A percentile compares a stretch with the other conserved stretches of the same genome.
Evolutionary conservation across 495 filamentous ascomycete genomes (phyloP).

Genomic region (Chaetomium tenue): DNA sequence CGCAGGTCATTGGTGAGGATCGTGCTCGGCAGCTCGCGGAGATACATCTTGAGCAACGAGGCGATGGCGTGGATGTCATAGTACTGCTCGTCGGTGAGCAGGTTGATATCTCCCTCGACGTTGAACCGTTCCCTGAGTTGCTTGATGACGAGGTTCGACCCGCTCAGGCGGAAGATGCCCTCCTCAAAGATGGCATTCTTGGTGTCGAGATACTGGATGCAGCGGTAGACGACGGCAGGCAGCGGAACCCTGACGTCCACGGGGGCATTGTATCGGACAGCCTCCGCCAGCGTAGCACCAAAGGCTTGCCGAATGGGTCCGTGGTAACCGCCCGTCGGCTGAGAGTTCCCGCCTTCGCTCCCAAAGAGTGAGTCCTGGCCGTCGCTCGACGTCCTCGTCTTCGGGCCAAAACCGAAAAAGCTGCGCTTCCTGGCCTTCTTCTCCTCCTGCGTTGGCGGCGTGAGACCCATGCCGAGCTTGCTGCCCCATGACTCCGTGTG

Average conservation of each 20-base stretch:
- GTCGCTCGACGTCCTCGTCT: slow-evolving; percentile 49
- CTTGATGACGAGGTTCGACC: slow-evolving; percentile 92
- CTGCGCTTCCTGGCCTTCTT: slow-evolving; percentile 83
- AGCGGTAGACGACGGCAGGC: slow-evolving; percentile 95
- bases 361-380: slow-evolving; percentile 50
- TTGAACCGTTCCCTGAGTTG: slow-evolving; percentile 89
- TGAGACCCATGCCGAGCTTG: slow-evolving; percentile 50
- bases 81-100: slow-evolving; percentile 77
- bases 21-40: slow-evolving; percentile 85
- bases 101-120: slow-evolving; percentile 86
- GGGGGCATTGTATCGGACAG: slow-evolving; percentile 75
- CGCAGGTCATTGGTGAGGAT: slow-evolving; percentile 90
- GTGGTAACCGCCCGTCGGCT: slow-evolving; percentile 45
- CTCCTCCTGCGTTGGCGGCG: slow-evolving; percentile 61
- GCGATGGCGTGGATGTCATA: slow-evolving; percentile 97
- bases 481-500: slow-evolving; percentile 86
- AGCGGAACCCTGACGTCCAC: slow-evolving; percentile 67
- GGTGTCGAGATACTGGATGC: slow-evolving; percentile 85
- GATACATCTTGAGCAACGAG: slow-evolving; percentile 88
- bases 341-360: slow-evolving; percentile 32
- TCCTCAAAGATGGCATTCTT: slow-evolving; percentile 84
- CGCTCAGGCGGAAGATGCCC: slow-evolving; percentile 93
- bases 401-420: slow-evolving; percentile 84
- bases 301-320: slow-evolving; percentile 72
- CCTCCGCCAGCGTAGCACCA: slow-evolving; percentile 81